Evolutionary conservation across 768 basidiomycete species (phyloP), one percentile per base, ranked within the genome.

Genomic region (Leccinum rimulosum): DNA sequence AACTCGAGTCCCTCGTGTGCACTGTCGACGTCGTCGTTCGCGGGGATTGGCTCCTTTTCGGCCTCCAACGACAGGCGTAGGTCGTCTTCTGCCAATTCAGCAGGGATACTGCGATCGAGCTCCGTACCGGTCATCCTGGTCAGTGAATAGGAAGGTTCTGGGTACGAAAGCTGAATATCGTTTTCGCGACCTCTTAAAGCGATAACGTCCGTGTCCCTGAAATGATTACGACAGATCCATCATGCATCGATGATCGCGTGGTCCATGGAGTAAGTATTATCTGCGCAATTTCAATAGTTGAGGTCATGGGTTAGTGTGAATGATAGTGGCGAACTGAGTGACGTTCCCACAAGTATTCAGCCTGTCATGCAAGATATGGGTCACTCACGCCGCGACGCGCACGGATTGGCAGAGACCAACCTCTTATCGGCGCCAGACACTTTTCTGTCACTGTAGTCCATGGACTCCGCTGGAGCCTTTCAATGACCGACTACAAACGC

Each of bases 1-100:
- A 86, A 84, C 63, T 80, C 80, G 55, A 88, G 76, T 22, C 82
- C 84, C 50, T 83, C 83, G 45, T 79, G 76, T 48, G 70, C 72
- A 31, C 73, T 72, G 52, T 79, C 80, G 55, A 63, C 56, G 25
- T 70, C 71, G 47, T 60, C 56, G 25, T 43, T 43, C 25, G 52
- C 33, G 28, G 27, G 15, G 9, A 35, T 28, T 28, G 49, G 35
- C n/a, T 66, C 64, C 58, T 75, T 69, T 19, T 72, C 63, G 47
- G 27, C 12, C 3, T 31, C 28, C 30, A 50, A 55, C 17, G 62
- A 61, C 38, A 25, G 36, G 6, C 11, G 48, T 31, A 52, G 56
- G 17, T 55, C 58, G 11, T 61, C 60, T 52, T 67, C 65, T 7
- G 54, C 58, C 36, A 64, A 50, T 33, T 52, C 63, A 27, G 61